Base-by-base conservation (phyloP, 768 basidiomycete genomes). In the Amanita rubescens region DNA sequence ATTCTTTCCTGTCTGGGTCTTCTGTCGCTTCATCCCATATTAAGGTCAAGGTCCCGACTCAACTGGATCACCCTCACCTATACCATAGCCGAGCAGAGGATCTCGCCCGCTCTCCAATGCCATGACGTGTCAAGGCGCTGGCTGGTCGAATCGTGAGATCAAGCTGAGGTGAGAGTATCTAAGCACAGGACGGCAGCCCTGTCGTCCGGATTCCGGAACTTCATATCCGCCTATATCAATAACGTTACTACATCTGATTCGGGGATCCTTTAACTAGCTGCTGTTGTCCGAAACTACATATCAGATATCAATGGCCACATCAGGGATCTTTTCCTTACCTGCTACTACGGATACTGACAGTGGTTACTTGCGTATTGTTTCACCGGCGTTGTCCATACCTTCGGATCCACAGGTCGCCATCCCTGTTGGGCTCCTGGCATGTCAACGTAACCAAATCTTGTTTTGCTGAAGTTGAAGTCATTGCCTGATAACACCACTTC, bases 351-450 rank as follows among this genome's bases (percentile, higher is more conserved):
- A 5, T 80, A 81, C 9, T 57, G 72, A 5, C 27, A 30, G n/a
- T 30, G 75, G 81, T 45, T 89, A 89, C 65, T 84, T 85, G 62
- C 78, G 78, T 51, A 78, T 87, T 24, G 61, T 84, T 53, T 85
- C 84, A 3, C 71, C 78, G 5, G 77, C 78, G 14, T 69, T 89
- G 11, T 65, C 54, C 30, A 64, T 87, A 47, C 78, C 84, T n/a
- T 66, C 73, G 17, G 75, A 82, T 52, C 68, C 74, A 20, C 66
- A 66, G 30, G 56, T 69, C 5, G 65, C 84, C 15, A 75, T 86
- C 35, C 87, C 86, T 34, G 87, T 91, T 35, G 89, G 89, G 42
- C 72, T 90, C 14, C 71, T 92, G 25, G 82, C 86, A 15, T 91
- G 89, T 64, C 87, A 90, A 75, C 83, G 87, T 86, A 69, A 55